phyloP scores from a whole-genome alignment of 1,284 basidiomycete species.

The Malassezia vespertilionis region DNA sequence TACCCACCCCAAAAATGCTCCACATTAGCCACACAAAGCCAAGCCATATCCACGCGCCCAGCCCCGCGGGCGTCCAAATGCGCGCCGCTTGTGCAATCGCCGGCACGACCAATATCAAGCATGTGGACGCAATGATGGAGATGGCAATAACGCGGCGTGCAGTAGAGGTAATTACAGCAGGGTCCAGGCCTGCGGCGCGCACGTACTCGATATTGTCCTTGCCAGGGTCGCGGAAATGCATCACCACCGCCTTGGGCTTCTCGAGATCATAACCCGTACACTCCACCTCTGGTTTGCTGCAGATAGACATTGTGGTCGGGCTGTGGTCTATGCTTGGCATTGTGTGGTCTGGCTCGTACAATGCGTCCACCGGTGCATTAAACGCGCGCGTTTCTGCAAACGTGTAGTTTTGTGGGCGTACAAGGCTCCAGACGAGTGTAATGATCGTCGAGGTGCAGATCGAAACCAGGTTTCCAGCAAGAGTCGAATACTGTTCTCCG shows the following conservation, averaged over 20 bases:
- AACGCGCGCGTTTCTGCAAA: constrained; percentile 38
- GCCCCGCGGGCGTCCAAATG: constrained; percentile 29
- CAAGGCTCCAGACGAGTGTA: constrained; percentile 51
- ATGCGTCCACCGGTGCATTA: constrained; percentile 28
- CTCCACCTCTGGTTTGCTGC: constrained; percentile 10
- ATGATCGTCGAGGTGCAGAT: constrained; percentile 72
- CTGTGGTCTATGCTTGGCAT: too few species aligned
- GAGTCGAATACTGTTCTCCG: constrained; percentile 56
- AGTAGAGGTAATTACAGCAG: constrained; percentile 20
- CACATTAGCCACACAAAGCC: constrained; percentile 73
- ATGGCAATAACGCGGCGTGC: constrained; percentile 22
- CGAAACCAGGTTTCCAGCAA: constrained; percentile 75
- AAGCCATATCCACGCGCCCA: constrained; percentile 40
- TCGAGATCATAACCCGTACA: neutral
- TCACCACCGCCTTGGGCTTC: neutral
- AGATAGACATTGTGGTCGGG: too few species aligned
- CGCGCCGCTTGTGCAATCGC: constrained; percentile 25
- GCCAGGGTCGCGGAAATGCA: constrained; percentile 5
- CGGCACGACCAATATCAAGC: constrained; percentile 35
- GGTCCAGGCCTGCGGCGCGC: constrained; percentile 26
- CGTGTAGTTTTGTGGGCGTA: constrained; percentile 35
- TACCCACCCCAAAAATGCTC: constrained; percentile 57
- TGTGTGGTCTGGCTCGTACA: constrained; percentile 16
- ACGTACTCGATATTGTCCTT: constrained; percentile 15
- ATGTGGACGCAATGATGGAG: constrained; percentile 22